Percentiles rank a stretch among this genome's conserved stretches.
These are phyloP conservation scores for Dipteronia dyeriana DNA, from an alignment of 345 rosid species.

Conservation along the genomic window DNA sequence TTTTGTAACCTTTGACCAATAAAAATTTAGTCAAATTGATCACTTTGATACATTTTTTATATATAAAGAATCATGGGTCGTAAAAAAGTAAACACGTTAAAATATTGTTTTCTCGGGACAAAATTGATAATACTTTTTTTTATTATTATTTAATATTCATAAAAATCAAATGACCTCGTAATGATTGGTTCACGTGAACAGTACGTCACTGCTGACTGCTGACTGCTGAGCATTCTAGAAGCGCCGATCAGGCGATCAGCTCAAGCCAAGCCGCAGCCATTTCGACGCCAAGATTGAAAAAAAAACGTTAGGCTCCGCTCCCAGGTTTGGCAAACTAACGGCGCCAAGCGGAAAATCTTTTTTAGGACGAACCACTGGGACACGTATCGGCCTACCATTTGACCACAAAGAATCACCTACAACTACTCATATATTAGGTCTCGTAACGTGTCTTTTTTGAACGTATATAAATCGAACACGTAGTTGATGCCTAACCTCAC, in stretches of 20 bases:
- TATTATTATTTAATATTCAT: no score
- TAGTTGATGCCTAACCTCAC: not conserved
- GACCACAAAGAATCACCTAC: constrained; percentile 10
- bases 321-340: constrained; percentile 12
- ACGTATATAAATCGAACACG: not conserved
- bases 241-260: not conserved
- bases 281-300: not conserved
- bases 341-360: not conserved
- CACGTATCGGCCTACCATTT: not conserved
- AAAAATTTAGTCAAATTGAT: no score
- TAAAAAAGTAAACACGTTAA: no score
- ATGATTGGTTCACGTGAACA: no score
- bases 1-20: no score
- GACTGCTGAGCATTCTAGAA: not conserved
- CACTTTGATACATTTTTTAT: no score
- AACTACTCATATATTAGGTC: not conserved
- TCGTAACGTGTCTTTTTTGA: not conserved
- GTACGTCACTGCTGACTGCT: no score
- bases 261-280: not conserved
- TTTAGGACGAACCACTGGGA: not conserved
- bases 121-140: no score
- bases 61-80: no score
- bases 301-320: not conserved
- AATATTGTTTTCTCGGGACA: no score
- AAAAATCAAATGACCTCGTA: no score